A percentile compares a stretch with the other conserved stretches of the same genome.
Evolutionary conservation across 139 green algal genomes (phyloP).

Genomic region (Chlamydomonas incerta): DNA sequence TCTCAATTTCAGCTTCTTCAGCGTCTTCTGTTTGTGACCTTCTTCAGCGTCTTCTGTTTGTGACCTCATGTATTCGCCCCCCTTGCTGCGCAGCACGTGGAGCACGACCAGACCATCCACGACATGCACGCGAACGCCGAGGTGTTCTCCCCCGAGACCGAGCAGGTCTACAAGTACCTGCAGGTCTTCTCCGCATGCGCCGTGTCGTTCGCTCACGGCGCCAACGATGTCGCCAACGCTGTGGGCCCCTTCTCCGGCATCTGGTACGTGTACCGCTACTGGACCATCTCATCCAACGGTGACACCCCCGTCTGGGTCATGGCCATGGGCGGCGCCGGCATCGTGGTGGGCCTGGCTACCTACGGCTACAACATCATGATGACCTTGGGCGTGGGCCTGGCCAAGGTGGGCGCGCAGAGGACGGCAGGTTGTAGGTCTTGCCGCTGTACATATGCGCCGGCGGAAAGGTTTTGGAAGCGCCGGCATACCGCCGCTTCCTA

Average conservation of each 20-base stretch:
- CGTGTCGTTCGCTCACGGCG: constrained; percentile 56
- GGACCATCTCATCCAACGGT: constrained; percentile 48
- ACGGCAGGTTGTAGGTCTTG: too few relatives aligned
- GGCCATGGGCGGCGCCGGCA: constrained; percentile 77
- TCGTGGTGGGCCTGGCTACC: constrained; percentile 86
- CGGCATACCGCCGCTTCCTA: too few relatives aligned
- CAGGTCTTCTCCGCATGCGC: constrained; percentile 64
- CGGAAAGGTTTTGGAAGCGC: too few relatives aligned
- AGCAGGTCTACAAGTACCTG: constrained; percentile 66
- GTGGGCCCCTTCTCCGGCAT: constrained; percentile 82
- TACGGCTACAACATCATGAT: constrained; percentile 65
- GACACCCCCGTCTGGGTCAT: constrained; percentile 74
- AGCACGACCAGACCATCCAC: constrained; percentile 10
- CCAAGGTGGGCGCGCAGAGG: constrained; percentile 27
- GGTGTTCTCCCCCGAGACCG: constrained; percentile 78
- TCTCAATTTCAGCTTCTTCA: too few relatives aligned
- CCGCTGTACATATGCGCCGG: too few relatives aligned
- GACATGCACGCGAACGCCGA: constrained; percentile 56
- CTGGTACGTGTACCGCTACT: constrained; percentile 58
- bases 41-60: too few relatives aligned
- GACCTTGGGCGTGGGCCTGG: constrained; percentile 35
- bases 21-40: too few relatives aligned
- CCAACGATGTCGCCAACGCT: constrained; percentile 89
- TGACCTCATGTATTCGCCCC: too few relatives aligned
- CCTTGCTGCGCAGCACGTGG: constrained; percentile 25